Evolutionary conservation across 192 early-diverging fungal species (phyloP), one percentile per base, ranked within the genome.

Genomic region (Pecoramyces ruminantium): DNA sequence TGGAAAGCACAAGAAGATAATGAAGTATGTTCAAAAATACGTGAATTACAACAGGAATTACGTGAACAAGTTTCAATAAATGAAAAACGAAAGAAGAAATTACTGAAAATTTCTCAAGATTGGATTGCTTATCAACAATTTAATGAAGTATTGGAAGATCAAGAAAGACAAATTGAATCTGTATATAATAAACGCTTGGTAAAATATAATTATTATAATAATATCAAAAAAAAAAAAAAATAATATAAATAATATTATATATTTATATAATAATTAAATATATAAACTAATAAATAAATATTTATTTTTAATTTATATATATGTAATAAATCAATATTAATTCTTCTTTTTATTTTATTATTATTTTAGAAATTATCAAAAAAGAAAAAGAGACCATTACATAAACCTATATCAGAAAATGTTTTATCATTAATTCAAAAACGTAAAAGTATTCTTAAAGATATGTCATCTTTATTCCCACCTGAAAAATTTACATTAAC

Each of bases 71-170:
- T 88, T 29, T 84, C 83, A 39, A 82, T 92, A 34, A 98, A 98
- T 84, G 85, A 83, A 25, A 79, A 79, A 78, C 88, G 95, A 78
- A 95, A 93, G 80, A 85, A 84, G 30, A 84, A 87, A 27, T 84
- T 98, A 30, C 84, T 92, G 18, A 87, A 92, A 39, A 86, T 92
- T 9, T 93, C 94, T 8, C 86, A 89, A 77, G 88, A 92, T 38
- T 91, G 92, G 81, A 89, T 95, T 42, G 94, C 89, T 6, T 95
- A 88, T 83, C 95, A 97, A 81, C 93, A 98, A 85, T 98, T 95
- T 86, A 92, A 89, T 29, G 88, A 90, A 30, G 92, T 97, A 25
- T 85, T 96, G 80, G 96, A 96, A 79, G 93, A 94, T 78, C 86
- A 96, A 34, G 95, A 97, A 83, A 93, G 92, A 83, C 93, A 94